Base-by-base conservation (phyloP, 2,329 filamentous ascomycete species). In the Ascochyta lentis region DNA sequence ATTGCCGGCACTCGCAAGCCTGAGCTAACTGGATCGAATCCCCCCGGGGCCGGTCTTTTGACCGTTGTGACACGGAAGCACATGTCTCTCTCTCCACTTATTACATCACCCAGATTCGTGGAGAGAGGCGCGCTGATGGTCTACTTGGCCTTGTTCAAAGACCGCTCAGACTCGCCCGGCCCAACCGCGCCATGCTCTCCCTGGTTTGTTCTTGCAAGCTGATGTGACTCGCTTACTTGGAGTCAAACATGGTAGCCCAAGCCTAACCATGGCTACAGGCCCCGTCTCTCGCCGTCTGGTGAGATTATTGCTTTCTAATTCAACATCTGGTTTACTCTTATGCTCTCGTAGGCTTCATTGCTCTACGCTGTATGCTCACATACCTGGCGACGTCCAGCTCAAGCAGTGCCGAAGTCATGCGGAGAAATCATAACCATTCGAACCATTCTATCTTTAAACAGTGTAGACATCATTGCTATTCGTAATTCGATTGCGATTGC, bases 81-180 rank as follows among this genome's bases (percentile, higher is more conserved):
- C 60, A 64, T 65, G 62, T 66, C 59, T 31, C 6, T 66, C 68
- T 73, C 71, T 72, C 71, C 72, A 73, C 72, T 73, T 72, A 72
- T 72, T 73, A 65, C 70, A 72, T 71, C 66, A 68, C 62, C 46
- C 47, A 53, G 49, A 41, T 61, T 61, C 59, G 58, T 64, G 64
- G 65, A 60, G 37, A 61, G 40, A 58, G 61, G 62, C 54, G 63
- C 63, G 61, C 54, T 66, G 63, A 24, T 63, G 63, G 61, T 67
- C 65, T 61, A 54, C 58, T 59, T 55, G 52, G 41, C 46, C 52
- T 45, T 50, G 46, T 45, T 31, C 37, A 31, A 61, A 58, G 62
- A 58, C 58, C 60, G 63, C 63, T 59, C 53, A 60, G 53, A 43
- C 60, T 64, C 48, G 58, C 54, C 63, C 51, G 56, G 59, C 56